Base-by-base conservation (phyloP, 768 basidiomycete genomes). In the Agaricus bisporus region DNA sequence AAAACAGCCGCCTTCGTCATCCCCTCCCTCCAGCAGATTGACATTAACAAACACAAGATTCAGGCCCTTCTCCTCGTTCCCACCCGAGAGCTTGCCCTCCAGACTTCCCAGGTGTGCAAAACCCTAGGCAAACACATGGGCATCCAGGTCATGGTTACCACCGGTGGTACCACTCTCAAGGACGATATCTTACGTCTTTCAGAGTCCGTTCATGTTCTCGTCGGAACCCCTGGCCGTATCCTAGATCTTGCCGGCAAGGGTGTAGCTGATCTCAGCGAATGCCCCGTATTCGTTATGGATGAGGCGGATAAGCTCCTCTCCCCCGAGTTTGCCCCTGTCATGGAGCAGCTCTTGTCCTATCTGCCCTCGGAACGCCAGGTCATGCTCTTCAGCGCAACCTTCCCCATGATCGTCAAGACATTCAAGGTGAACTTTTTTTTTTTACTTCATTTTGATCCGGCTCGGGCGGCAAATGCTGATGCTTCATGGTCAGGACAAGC, bases 1-100 rank as follows among this genome's bases (percentile, higher is more conserved):
- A 93, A 99, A 78, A 99, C 95, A 20, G 95, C 95, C 37, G 97
- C 95, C 20, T 99, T 98, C 78, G 91, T 95, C 72, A 98, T 99
- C 68, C 95, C 97, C 37, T 82, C 94, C 43, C 83, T 99, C 49
- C 91, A 97, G 68, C 91, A 94, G 69, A 75, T 98, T 69, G 93
- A 97, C 72, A 68, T 90, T 58, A 74, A 70, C 54, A 85, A 82
- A 70, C 75, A 77, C 67, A 94, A 95, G 76, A 95, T 99, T 60
- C 95, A 99, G 73, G 93, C 94, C 3, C 81, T 98, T 55, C 80
- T 99, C 56, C 89, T 99, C 58, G 95, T 98, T 43, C 95, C 95
- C 37, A 99, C 95, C n/a, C 90, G 95, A 60, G 95, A 99, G 74
- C 83, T 99, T 36, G 97, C 95, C 7, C 80, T 99, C 44, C 95